phyloP scores from a whole-genome alignment of 805 yeast species.

The Soucietia sequanensis region DNA sequence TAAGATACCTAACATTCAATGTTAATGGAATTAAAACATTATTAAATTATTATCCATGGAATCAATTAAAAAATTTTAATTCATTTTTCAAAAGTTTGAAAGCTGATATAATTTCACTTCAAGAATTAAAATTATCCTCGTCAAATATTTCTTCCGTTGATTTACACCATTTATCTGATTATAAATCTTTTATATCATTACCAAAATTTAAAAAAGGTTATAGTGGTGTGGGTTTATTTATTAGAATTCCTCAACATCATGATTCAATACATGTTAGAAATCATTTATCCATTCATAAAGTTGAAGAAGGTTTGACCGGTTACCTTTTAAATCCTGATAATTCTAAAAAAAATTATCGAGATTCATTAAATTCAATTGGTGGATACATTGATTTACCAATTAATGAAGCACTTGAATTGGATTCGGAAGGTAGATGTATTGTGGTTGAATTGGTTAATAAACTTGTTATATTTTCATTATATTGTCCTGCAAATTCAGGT shows the following conservation, averaged over 20 bases:
- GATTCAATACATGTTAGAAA: constrained; percentile 37
- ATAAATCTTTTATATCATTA: constrained; percentile 62
- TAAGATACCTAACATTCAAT: constrained; percentile 71
- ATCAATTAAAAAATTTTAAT: constrained; percentile 37
- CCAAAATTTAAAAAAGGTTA: constrained; percentile 77
- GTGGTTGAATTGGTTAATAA: constrained; percentile 68
- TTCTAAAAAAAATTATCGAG: too few species aligned
- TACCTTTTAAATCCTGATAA: constrained; percentile 13
- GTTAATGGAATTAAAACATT: constrained; percentile 82
- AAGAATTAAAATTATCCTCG: constrained; percentile 68
- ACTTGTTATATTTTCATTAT: constrained; percentile 61
- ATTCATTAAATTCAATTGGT: constrained; percentile 55
- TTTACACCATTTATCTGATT: constrained; percentile 55
- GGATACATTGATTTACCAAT: constrained; percentile 57
- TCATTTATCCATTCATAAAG: constrained; percentile 57
- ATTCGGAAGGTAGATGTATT: constrained; percentile 82
- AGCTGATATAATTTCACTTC: constrained; percentile 81
- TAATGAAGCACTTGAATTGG: constrained; percentile 48
- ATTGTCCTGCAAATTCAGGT: constrained; percentile 91
- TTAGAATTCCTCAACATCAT: constrained; percentile 47
- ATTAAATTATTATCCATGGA: constrained; percentile 85
- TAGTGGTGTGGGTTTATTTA: constrained; percentile 87
- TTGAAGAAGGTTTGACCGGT: constrained; percentile 94
- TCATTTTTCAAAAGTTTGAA: constrained; percentile 51
- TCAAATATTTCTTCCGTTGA: constrained; percentile 31